Base-by-base conservation (phyloP, 495 filamentous ascomycete species). In the Xylaria venustula region DNA sequence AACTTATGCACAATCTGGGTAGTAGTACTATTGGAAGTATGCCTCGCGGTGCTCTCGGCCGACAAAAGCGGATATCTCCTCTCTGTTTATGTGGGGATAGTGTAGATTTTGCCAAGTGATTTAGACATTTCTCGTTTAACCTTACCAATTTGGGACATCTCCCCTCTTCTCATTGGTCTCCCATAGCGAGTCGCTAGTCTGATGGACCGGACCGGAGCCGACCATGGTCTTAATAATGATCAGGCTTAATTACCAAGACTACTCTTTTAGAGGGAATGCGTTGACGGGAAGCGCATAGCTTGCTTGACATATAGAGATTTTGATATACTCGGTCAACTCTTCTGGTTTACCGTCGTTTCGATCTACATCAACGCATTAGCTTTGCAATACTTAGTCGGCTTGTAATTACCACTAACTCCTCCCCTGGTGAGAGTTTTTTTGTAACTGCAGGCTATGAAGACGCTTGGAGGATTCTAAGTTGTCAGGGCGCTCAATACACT, bases 111-210 rank as follows among this genome's bases (percentile, higher is more conserved):
- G 32, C 34, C 41, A 37, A 46, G 7, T 45, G 17, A 28, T 41
- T 42, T 50, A 11, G 8, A 20, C 5, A 3, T 52, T 7, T 42
- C 46, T 59, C 56, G 56, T 42, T 26, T 51, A 59, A 30, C 23
- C 23, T 59, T 59, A 40, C 56, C 34, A 14, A 2, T 59, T 50
- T 59, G 25, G 46, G 44, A 42, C 14, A 17, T 3, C 0, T 32
- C 14, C 45, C 32, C 3, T 14, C 56, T 32, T 51, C 2, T 20
- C n/a, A 59, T 59, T 59, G 56, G 56, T n/a, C n/a, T n/a, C 46
- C 17, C 9, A 19, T 1, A 11, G 8, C 8, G n/a, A 41, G 6
- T 57, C 26, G 14, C 17, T 19, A 47, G 15, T n/a, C n/a, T n/a
- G n/a, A n/a, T n/a, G 53, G 53, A 46, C 20, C 41, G 25, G 40